phyloP scores from a whole-genome alignment of 1,284 basidiomycete species.

The Agaricales sp. region DNA sequence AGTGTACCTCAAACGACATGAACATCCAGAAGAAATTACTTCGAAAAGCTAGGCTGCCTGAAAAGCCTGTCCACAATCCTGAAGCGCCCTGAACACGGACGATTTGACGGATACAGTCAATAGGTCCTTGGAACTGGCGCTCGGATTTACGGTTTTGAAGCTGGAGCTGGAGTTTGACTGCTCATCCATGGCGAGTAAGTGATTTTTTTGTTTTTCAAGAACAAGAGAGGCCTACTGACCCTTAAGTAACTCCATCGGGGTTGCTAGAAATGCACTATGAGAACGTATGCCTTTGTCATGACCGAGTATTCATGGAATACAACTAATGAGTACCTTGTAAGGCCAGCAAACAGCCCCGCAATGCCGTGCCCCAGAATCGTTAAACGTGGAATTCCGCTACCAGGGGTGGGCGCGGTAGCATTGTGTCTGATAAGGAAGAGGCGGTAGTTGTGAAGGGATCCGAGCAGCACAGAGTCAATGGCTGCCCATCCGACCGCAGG shows the following conservation, averaged over 20 bases:
- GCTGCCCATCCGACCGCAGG: constrained; percentile 72
- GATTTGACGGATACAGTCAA: constrained; percentile 50
- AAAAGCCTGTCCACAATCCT: constrained; percentile 59
- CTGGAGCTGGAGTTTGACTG: constrained; percentile 74
- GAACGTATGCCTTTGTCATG: constrained; percentile 4
- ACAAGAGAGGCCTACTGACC: constrained; percentile 20
- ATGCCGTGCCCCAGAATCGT: constrained; percentile 52
- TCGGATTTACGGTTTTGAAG: constrained; percentile 41
- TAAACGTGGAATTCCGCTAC: constrained; percentile 33
- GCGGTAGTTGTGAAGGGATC: constrained; percentile 68
- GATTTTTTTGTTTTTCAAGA: no score
- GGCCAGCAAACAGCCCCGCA: constrained; percentile 67
- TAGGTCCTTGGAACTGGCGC: constrained; percentile 53
- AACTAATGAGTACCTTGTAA: constrained; percentile 45
- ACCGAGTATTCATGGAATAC: neutral
- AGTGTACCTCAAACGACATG: constrained; percentile 44
- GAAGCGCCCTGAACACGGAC: constrained; percentile 40
- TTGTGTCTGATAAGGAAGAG: constrained; percentile 45
- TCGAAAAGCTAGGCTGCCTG: constrained; percentile 51
- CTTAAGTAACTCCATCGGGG: constrained; percentile 67
- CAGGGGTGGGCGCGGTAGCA: constrained; percentile 40
- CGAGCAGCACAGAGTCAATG: constrained; percentile 67
- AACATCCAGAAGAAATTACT: constrained; percentile 67
- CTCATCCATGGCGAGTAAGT: constrained; percentile 9
- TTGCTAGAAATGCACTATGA: constrained; percentile 50